Percentiles rank a stretch among this genome's conserved stretches.
These are phyloP conservation scores for Croton laevigatus DNA, from an alignment of 441 rosid species.

Conservation along the genomic window DNA sequence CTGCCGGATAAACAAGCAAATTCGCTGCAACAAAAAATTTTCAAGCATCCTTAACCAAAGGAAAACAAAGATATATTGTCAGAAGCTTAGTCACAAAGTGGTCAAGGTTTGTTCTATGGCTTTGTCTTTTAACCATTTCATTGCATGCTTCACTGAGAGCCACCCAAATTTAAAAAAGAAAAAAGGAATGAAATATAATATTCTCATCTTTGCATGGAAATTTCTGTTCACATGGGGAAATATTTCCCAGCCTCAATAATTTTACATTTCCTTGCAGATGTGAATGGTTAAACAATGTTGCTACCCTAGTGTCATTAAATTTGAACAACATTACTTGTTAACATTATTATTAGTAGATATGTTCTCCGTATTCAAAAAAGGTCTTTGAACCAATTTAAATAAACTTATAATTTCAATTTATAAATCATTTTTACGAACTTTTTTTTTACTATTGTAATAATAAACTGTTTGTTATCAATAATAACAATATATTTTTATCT, in stretches of 20 bases:
- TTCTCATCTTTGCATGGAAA: background rate
- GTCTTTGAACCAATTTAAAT: background rate
- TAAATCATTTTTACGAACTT: background rate
- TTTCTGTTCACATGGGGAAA: background rate
- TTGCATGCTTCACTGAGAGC: background rate
- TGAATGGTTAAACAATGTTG: background rate
- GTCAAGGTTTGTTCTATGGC: background rate
- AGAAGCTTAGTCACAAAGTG: background rate
- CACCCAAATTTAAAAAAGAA: background rate
- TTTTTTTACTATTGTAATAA: too few species aligned
- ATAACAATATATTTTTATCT: too few species aligned
- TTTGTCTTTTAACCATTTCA: background rate
- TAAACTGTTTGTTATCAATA: background rate
- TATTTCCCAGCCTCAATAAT: background rate
- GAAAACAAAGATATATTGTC: background rate
- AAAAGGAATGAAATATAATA: background rate
- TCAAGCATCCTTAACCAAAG: slow-evolving; percentile 10
- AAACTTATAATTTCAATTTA: background rate
- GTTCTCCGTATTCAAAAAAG: background rate
- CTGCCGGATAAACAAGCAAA: slow-evolving; percentile 73
- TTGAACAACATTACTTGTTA: background rate
- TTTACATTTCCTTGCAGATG: background rate
- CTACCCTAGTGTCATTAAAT: background rate
- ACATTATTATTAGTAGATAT: background rate
- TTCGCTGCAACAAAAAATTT: slow-evolving; percentile 59